Evolutionary conservation across 257 asterid species (phyloP), one percentile per base, ranked within the genome.

Genomic region (Mentha longifolia): DNA sequence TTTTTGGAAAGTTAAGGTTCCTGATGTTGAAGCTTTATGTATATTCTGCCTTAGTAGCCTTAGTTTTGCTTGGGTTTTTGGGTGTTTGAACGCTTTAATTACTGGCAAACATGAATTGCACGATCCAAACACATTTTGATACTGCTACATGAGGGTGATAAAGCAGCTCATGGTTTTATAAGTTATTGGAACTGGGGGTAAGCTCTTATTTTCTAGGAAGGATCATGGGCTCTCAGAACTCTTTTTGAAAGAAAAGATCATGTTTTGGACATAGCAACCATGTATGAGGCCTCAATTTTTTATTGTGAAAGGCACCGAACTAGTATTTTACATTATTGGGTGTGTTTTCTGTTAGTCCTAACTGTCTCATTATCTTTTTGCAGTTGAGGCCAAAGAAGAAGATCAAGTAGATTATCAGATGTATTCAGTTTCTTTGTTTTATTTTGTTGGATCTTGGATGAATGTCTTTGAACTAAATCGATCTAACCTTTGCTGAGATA

Each of bases 11-110:
- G 6, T 75, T n/a, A 82, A 93, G 98, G 96, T 93, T 57, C 98
- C 98, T 63, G 97, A 91, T 69, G 84, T 85, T 65, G 97, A 93
- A 87, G 94, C 35, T 37, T 2, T 46, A 20, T 14, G 5, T 7
- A 9, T 25, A 51, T 1, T 6, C 22, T 6, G 8, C 9, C 17
- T 63, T 19, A 45, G 1, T 25, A 30, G 60, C n/a, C 42, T 70
- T 71, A 12, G 17, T 35, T 35, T 41, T 35, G 1, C 8, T 35
- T 14, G 22, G 9, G 50, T 13, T 19, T 41, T 49, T 15, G 7
- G 19, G 60, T 45, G 43, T 6, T n/a, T 65, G 39, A 5, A 3
- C 16, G 4, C 25, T 9, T 37, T 65, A 16, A 14, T 65, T 45
- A 51, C 25, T 35, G 51, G 7, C 10, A 43, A 69, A 10, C 9